phyloP scores from a whole-genome alignment of 495 filamentous ascomycete genomes.

The Corynascus novoguineensis region DNA sequence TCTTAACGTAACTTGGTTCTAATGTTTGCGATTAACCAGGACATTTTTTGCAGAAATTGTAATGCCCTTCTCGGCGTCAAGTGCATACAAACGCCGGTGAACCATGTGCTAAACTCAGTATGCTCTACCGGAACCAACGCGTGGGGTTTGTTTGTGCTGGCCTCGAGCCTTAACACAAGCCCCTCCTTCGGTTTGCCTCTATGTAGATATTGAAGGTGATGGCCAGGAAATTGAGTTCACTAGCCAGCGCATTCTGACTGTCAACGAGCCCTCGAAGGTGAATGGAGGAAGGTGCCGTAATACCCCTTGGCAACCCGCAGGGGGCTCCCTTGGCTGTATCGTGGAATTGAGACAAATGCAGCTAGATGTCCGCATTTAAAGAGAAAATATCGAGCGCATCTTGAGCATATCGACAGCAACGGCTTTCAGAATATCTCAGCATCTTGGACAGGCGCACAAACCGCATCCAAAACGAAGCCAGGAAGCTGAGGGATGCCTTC shows the following conservation, averaged over 20 bases:
- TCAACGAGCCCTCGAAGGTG: constrained; percentile 19
- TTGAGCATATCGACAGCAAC: constrained; percentile 30
- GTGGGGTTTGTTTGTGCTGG: neutral
- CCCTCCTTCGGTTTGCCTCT: constrained; percentile 23
- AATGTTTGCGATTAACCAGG: constrained; percentile 11
- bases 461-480: constrained; percentile 25
- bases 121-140: neutral
- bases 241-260: constrained; percentile 29
- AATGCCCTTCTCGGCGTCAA: constrained; percentile 24
- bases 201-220: constrained; percentile 13
- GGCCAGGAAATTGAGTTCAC: constrained; percentile 17
- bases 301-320: neutral
- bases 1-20: neutral
- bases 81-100: constrained; percentile 28
- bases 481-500: constrained; percentile 20
- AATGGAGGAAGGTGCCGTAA: neutral
- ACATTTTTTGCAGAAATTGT: constrained; percentile 30
- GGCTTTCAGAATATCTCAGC: constrained; percentile 31
- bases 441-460: constrained; percentile 27
- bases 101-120: constrained; percentile 36
- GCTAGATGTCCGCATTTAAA: constrained; percentile 27
- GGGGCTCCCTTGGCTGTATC: neutral
- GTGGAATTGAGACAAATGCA: constrained; percentile 19
- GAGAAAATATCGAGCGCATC: constrained; percentile 31
- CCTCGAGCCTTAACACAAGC: constrained; percentile 22